phyloP scores from a whole-genome alignment of 371 early-diverging fungal genomes.

The Haplosporangium sp. region DNA sequence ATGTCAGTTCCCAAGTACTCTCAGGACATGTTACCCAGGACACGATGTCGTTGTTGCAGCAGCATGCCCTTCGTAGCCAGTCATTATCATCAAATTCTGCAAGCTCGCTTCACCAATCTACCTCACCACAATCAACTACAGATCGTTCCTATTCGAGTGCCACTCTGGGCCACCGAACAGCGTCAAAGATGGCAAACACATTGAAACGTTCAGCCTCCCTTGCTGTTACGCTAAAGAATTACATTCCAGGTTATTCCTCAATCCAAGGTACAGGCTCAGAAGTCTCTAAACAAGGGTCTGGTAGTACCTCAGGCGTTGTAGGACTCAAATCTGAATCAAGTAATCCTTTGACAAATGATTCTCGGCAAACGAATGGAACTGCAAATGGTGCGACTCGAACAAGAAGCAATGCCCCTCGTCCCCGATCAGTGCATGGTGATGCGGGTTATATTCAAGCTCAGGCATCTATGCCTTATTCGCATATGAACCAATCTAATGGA shows the following conservation, averaged over 20 bases:
- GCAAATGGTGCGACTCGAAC: conserved; percentile 20
- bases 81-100: conserved; percentile 27
- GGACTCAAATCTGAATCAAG: not conserved
- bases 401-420: conserved; percentile 28
- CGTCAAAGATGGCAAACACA: conserved; percentile 45
- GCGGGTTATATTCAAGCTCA: conserved; percentile 34
- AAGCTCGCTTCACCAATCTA: conserved; percentile 14
- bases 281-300: not conserved
- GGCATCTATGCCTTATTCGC: conserved; percentile 15
- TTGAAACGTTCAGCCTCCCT: conserved; percentile 64
- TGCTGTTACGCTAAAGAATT: conserved; percentile 52
- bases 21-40: conserved; percentile 43
- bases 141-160: conserved; percentile 25
- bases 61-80: conserved; percentile 30
- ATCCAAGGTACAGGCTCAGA: conserved; percentile 3
- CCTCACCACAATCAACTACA: conserved; percentile 9
- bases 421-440: conserved; percentile 54
- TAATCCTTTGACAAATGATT: conserved; percentile 6
- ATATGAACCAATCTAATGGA: conserved; percentile 4
- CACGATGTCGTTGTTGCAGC: conserved; percentile 46
- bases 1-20: conserved; percentile 69
- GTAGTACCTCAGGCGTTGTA: not conserved
- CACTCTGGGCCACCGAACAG: conserved; percentile 29
- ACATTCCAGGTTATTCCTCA: conserved; percentile 40
- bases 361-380: conserved; percentile 16